Conservation (phyloP, 1,284 basidiomycete species). For the Retiboletus fuscus region DNA sequence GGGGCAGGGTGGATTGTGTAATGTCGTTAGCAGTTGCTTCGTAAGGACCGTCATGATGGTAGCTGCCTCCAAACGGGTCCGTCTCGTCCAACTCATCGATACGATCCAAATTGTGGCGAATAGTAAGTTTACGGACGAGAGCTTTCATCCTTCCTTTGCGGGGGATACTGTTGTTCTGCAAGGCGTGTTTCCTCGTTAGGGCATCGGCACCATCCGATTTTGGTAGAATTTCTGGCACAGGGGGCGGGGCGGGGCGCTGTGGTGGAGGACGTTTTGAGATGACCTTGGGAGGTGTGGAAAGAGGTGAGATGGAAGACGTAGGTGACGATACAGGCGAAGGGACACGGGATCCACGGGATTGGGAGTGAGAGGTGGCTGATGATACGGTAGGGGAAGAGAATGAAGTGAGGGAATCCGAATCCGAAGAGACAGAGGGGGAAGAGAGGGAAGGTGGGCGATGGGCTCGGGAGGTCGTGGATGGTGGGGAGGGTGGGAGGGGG, state of each 20-base stretch:
- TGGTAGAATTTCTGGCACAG: neutral
- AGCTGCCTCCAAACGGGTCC: slow-evolving; percentile 67
- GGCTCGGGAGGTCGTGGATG: neutral
- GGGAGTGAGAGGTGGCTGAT: slow-evolving; percentile 10
- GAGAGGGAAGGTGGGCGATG: neutral
- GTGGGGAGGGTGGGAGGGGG: neutral
- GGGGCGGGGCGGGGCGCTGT: neutral
- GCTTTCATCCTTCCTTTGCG: slow-evolving; percentile 43
- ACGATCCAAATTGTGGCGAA: slow-evolving; percentile 65
- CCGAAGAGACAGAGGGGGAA: neutral
- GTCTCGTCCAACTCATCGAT: slow-evolving; percentile 82
- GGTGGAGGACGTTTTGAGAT: neutral
- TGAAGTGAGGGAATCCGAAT: too few relatives aligned
- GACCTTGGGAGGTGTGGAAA: neutral
- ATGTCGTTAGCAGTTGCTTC: slow-evolving; percentile 59
- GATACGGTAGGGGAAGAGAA: neutral
- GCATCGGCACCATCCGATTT: neutral
- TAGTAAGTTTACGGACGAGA: slow-evolving; percentile 45
- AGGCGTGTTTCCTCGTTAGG: neutral
- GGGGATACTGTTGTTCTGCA: slow-evolving; percentile 9
- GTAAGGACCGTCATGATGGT: slow-evolving; percentile 78
- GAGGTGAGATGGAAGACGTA: neutral
- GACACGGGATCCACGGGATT: too few relatives aligned
- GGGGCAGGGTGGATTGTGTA: slow-evolving; percentile 24
- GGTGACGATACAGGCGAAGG: neutral